Evolutionary conservation across 345 rosid species (phyloP).

Genomic region (Firmiana major): DNA sequence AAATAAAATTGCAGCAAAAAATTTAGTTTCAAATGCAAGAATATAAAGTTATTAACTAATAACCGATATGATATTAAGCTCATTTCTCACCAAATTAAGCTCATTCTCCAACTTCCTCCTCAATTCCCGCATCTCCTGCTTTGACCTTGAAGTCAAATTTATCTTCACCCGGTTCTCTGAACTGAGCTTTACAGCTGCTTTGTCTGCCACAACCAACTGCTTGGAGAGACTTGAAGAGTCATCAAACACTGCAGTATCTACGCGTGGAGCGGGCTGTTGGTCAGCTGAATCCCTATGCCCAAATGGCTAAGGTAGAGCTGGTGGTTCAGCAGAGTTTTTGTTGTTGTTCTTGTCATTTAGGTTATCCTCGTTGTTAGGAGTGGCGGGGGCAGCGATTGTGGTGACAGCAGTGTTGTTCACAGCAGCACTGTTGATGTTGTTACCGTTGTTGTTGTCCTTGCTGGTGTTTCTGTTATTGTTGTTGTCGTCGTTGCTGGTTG

Average conservation of each 20-base stretch:
- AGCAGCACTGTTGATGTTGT: neutral
- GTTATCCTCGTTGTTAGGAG: neutral
- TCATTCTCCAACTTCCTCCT: conserved; percentile 76
- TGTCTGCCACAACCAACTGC: conserved; percentile 30
- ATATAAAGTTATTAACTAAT: no score
- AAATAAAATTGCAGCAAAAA: no score
- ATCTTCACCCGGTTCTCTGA: conserved; percentile 45
- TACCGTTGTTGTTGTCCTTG: neutral
- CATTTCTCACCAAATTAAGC: conserved; percentile 65
- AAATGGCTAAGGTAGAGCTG: conserved; percentile 27
- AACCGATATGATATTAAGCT: no score
- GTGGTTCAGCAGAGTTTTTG: conserved; percentile 22
- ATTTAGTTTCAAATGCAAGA: no score
- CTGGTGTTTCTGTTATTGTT: no score
- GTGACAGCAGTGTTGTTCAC: neutral
- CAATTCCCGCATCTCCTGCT: conserved; percentile 56
- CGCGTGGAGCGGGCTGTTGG: conserved; percentile 29
- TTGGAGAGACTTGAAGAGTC: conserved; percentile 34
- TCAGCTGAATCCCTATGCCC: conserved; percentile 32
- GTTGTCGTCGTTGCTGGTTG: no score
- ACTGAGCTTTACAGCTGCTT: conserved; percentile 40
- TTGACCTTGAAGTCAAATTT: conserved; percentile 52
- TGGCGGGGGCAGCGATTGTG: neutral
- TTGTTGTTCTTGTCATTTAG: neutral
- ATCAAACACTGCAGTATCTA: conserved; percentile 32